Evolutionary conservation across 2,329 filamentous ascomycete genomes (phyloP).

Genomic region (Colletotrichum abscissum): DNA sequence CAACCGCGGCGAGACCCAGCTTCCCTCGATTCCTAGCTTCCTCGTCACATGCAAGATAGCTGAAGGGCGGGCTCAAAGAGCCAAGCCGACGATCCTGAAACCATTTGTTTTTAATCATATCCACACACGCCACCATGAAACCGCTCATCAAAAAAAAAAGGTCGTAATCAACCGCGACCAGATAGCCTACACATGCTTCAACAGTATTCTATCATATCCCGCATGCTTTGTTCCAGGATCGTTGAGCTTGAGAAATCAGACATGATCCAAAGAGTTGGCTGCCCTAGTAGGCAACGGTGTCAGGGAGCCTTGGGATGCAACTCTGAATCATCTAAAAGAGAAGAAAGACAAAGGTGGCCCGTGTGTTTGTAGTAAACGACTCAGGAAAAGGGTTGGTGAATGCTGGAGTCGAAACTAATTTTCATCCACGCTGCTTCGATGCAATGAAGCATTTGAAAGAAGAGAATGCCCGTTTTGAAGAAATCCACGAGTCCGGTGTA

Average conservation of each 20-base stretch:
- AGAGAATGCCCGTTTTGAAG: slow-evolving; percentile 26
- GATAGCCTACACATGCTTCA: slow-evolving; percentile 28
- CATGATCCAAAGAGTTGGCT: neutral
- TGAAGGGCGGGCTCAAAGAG: neutral
- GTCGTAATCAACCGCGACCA: slow-evolving; percentile 12
- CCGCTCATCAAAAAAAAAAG: slow-evolving; percentile 2
- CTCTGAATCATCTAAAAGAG: slow-evolving; percentile 1
- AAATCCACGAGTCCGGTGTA: slow-evolving; percentile 32
- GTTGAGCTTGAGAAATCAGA: neutral
- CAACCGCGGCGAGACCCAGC: neutral
- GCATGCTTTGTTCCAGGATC: slow-evolving; percentile 25
- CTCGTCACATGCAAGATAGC: slow-evolving; percentile 21
- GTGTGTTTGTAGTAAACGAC: neutral
- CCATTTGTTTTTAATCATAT: neutral
- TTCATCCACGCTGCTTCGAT: slow-evolving; percentile 23
- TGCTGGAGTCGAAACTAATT: slow-evolving; percentile 9
- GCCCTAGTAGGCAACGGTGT: neutral
- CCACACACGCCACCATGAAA: neutral
- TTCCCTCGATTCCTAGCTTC: slow-evolving; percentile 5
- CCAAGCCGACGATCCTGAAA: slow-evolving; percentile 31
- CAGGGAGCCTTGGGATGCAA: neutral
- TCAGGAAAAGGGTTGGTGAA: neutral
- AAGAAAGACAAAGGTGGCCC: neutral
- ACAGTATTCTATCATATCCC: slow-evolving; percentile 24
- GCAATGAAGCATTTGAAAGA: slow-evolving; percentile 27